phyloP scores from a whole-genome alignment of 108 stramenopile species.

The Phaeodactylum tricornutum region DNA sequence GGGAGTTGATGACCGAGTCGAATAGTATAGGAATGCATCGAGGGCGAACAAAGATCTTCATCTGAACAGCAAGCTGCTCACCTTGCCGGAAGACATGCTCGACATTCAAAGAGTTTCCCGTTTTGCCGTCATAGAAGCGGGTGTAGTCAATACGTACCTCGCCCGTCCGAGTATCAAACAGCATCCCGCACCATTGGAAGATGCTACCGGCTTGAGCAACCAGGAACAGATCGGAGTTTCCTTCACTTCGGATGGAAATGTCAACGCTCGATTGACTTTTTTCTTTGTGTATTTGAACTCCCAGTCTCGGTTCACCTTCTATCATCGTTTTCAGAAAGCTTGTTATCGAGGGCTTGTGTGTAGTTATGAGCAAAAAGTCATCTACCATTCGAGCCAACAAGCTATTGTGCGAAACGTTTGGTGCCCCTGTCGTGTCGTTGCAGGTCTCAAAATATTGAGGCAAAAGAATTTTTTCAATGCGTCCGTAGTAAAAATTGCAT shows the following conservation, averaged over 20 bases:
- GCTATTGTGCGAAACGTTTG: constrained; percentile 7
- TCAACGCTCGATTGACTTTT: constrained; percentile 38
- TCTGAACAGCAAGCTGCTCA: constrained; percentile 22
- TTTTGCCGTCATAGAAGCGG: constrained; percentile 40
- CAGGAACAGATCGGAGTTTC: background rate
- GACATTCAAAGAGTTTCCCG: constrained; percentile 43
- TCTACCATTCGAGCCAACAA: constrained; percentile 67
- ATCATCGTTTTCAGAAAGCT: constrained; percentile 51
- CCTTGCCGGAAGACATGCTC: constrained; percentile 39
- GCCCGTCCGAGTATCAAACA: constrained; percentile 65
- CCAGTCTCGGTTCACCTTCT: constrained; percentile 43
- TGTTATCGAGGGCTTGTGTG: constrained; percentile 14
- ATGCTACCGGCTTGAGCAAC: background rate
- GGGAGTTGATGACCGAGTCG: constrained; percentile 49
- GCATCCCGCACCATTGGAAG: constrained; percentile 81
- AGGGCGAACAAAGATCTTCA: constrained; percentile 71
- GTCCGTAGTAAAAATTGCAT: constrained; percentile 89
- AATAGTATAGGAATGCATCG: constrained; percentile 69
- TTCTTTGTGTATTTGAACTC: constrained; percentile 57
- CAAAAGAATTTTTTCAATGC: constrained; percentile 52
- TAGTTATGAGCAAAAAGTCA: constrained; percentile 76
- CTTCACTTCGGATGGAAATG: background rate
- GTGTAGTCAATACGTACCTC: constrained; percentile 60
- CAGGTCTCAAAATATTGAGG: constrained; percentile 3
- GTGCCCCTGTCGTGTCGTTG: constrained; percentile 4